Evolutionary conservation across 257 asterid genomes (phyloP), one percentile per base, ranked within the genome.

Genomic region (Dorcoceras hygrometricum): DNA sequence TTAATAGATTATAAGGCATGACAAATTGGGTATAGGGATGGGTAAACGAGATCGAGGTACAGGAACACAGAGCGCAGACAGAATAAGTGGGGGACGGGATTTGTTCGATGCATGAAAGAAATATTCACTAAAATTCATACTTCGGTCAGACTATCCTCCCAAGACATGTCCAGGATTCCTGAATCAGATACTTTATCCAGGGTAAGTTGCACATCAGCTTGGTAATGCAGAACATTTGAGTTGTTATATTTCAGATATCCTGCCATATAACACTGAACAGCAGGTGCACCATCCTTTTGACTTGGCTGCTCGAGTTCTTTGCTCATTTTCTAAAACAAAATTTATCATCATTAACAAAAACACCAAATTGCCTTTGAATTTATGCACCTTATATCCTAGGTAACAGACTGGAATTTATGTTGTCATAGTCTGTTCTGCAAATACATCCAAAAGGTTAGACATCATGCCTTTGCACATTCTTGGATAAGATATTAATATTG

Each of bases 201-300:
- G 51, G 95, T 80, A 65, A 53, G 55, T 16, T 90, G 96, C 69
- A 85, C 86, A 78, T 79, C 94, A 55, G 81, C 78, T 66, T 73
- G 90, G 72, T 64, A 51, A 65, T 65, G 67, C 55, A 57, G 68
- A 67, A 69, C 63, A 76, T 72, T 59, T 51, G 80, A 75, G 67
- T 75, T 67, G 71, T 77, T 83, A 73, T 71, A 71, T 73, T 86
- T 77, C 78, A 84, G 76, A 75, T 84, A 84, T 75, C 83, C 85
- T 82, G 82, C 63, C 5, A 91, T 95, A 83, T 91, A 91, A 59
- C 83, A 84, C 73, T 63, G 82, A 72, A 89, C 80, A 74, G 89
- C 65, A 71, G 68, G 76, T 50, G 78, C 64, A 58, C 76, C 77
- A 58, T 73, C 85, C 75, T 75, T 85, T 60, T 65, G 73, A 67